Conservation (phyloP, 768 basidiomycete genomes). For the Fistulinella prunicolor region DNA sequence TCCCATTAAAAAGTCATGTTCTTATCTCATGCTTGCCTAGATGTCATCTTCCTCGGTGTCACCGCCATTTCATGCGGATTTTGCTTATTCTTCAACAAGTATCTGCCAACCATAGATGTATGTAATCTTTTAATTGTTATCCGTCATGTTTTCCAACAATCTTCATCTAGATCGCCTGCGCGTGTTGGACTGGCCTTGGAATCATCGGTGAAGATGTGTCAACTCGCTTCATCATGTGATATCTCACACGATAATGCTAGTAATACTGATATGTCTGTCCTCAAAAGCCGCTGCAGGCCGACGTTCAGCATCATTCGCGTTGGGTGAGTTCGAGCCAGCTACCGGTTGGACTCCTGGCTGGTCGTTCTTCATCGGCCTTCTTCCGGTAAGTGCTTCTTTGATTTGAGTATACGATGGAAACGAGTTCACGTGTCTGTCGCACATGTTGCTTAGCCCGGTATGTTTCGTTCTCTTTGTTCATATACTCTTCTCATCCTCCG, state of each 20-base stretch:
- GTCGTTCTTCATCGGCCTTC: slow-evolving; percentile 65
- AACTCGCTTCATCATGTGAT: not conserved
- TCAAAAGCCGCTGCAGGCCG: slow-evolving; percentile 55
- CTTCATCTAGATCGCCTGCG: slow-evolving; percentile 47
- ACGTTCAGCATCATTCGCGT: slow-evolving; percentile 52
- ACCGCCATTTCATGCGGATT: slow-evolving; percentile 45
- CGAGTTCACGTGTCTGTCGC: not conserved
- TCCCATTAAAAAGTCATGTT: not conserved
- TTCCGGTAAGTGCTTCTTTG: slow-evolving; percentile 41
- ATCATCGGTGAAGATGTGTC: slow-evolving; percentile 39
- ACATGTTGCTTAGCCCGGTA: slow-evolving; percentile 28
- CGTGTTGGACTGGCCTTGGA: slow-evolving; percentile 61
- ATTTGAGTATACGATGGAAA: not conserved
- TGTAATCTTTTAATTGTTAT: slow-evolving; percentile 2
- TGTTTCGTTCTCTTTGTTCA: not conserved
- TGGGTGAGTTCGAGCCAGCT: slow-evolving; percentile 59
- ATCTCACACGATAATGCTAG: slow-evolving; percentile 32
- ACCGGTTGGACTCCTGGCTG: slow-evolving; percentile 68
- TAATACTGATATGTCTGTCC: slow-evolving; percentile 55
- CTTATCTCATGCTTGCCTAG: slow-evolving; percentile 23
- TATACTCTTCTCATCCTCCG: not conserved
- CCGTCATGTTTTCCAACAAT: slow-evolving; percentile 2
- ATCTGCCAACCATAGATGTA: slow-evolving; percentile 50
- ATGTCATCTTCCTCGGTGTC: slow-evolving; percentile 57
- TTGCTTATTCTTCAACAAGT: slow-evolving; percentile 55